A percentile compares a stretch with the other conserved stretches of the same genome.
Conservation (phyloP, 108 stramenopile species). For the Skeletonema menzelii region DNA sequence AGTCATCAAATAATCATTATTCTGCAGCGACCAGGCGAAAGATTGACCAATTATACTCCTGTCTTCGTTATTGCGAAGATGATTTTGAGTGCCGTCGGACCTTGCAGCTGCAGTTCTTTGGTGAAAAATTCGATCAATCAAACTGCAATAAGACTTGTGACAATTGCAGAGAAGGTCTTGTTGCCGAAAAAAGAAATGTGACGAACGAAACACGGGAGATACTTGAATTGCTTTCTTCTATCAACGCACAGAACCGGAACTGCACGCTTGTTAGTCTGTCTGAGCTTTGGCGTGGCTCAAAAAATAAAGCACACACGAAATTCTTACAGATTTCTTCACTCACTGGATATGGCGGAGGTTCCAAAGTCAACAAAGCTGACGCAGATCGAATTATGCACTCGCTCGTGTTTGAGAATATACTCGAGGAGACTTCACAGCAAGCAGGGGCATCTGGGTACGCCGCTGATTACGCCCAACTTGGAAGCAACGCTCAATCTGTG, state of each 20-base stretch:
- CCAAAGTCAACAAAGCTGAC: conserved; percentile 66
- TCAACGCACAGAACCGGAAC: conserved; percentile 37
- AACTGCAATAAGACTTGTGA: conserved; percentile 87
- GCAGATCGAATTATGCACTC: conserved; percentile 73
- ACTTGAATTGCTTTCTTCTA: conserved; percentile 51
- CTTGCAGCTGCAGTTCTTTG: conserved; percentile 92
- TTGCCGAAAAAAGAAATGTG: conserved; percentile 63
- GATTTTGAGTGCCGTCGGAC: conserved; percentile 84
- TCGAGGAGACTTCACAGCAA: conserved; percentile 60
- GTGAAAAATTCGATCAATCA: conserved; percentile 76
- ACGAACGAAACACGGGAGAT: conserved; percentile 60
- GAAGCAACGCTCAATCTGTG: conserved; percentile 53
- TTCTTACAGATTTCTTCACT: conserved; percentile 30
- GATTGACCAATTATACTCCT: conserved; percentile 85
- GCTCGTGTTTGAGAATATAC: conserved; percentile 70
- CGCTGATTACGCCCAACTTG: conserved; percentile 70
- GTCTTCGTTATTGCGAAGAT: conserved; percentile 86
- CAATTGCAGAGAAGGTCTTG: conserved; percentile 77
- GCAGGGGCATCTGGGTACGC: conserved; percentile 58
- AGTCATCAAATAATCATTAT: conserved; percentile 43
- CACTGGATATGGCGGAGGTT: conserved; percentile 63
- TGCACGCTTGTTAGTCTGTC: conserved; percentile 63
- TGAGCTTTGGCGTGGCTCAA: conserved; percentile 80
- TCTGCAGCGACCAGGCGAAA: conserved; percentile 62
- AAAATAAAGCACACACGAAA: conserved; percentile 65